These are phyloP conservation scores for Lepraria neglecta DNA, from an alignment of 495 filamentous ascomycete species.

Conservation along the genomic window DNA sequence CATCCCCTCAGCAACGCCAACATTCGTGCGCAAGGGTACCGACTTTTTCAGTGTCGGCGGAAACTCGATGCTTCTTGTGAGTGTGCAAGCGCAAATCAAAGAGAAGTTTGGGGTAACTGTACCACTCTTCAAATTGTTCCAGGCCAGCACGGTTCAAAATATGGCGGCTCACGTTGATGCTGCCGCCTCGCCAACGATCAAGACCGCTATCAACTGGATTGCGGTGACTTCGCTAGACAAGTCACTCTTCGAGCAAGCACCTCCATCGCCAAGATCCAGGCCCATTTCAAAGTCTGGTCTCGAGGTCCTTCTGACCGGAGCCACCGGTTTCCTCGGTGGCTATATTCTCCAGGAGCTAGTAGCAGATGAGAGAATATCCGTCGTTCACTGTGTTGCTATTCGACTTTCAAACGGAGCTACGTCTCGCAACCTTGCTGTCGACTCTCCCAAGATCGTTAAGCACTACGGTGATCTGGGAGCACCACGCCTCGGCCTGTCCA, in stretches of 20 bases:
- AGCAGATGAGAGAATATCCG: constrained; percentile 20
- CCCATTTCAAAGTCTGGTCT: neutral
- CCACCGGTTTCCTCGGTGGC: constrained; percentile 31
- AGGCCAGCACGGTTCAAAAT: constrained; percentile 27
- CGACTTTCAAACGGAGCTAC: neutral
- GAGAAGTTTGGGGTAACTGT: constrained; percentile 2
- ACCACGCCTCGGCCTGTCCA: constrained; percentile 36
- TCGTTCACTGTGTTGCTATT: constrained; percentile 31
- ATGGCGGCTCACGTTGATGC: constrained; percentile 28
- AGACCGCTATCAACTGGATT: constrained; percentile 24
- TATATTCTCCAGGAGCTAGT: constrained; percentile 28
- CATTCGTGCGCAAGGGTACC: constrained; percentile 14
- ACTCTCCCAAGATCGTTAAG: constrained; percentile 30
- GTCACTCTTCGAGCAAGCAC: constrained; percentile 28
- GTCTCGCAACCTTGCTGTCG: neutral
- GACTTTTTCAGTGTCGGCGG: constrained; percentile 38
- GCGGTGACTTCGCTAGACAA: constrained; percentile 9
- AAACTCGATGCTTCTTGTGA: constrained; percentile 22
- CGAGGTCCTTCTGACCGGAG: constrained; percentile 31
- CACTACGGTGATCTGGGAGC: constrained; percentile 37
- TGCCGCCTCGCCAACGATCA: constrained; percentile 5
- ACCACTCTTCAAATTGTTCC: constrained; percentile 27
- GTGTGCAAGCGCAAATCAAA: constrained; percentile 9
- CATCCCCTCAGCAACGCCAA: neutral
- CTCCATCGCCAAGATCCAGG: neutral